A percentile compares a stretch with the other conserved stretches of the same genome.
Conservation (phyloP, 1,284 basidiomycete genomes). For the Cryptococcus sp. region DNA sequence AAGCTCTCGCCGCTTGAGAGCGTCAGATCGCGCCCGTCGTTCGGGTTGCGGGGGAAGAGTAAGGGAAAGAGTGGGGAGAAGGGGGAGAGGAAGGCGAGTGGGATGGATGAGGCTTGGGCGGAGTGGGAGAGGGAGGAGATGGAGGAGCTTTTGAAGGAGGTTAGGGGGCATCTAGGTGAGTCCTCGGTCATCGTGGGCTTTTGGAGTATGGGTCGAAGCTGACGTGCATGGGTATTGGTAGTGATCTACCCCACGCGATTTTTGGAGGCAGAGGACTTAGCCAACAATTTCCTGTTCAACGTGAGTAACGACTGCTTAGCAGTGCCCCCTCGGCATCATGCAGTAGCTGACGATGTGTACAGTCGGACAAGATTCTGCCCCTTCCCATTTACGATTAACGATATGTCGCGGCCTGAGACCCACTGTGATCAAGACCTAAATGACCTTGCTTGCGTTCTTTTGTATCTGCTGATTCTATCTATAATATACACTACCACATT, state of each 20-base stretch:
- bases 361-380: constrained; percentile 63
- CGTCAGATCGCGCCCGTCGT: background rate
- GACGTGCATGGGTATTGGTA: constrained; percentile 34
- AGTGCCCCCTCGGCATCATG: background rate
- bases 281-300: constrained; percentile 87
- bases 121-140: constrained; percentile 81
- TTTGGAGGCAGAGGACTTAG: constrained; percentile 77
- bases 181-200: constrained; percentile 6
- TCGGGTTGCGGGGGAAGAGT: background rate
- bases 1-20: background rate
- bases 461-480: too few relatives aligned
- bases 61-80: constrained; percentile 2
- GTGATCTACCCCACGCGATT: constrained; percentile 79
- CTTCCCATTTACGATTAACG: constrained; percentile 49
- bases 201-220: background rate
- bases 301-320: constrained; percentile 35
- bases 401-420: background rate
- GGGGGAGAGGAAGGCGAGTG: constrained; percentile 42
- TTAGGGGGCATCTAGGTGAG: constrained; percentile 80
- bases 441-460: background rate
- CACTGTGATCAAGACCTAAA: background rate
- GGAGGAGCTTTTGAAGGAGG: constrained; percentile 70
- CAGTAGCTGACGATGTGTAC: constrained; percentile 7
- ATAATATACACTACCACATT: background rate
- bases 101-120: constrained; percentile 67